Evolutionary conservation across 2,329 filamentous ascomycete genomes (phyloP).

Genomic region (Beauveria pseudobassiana): DNA sequence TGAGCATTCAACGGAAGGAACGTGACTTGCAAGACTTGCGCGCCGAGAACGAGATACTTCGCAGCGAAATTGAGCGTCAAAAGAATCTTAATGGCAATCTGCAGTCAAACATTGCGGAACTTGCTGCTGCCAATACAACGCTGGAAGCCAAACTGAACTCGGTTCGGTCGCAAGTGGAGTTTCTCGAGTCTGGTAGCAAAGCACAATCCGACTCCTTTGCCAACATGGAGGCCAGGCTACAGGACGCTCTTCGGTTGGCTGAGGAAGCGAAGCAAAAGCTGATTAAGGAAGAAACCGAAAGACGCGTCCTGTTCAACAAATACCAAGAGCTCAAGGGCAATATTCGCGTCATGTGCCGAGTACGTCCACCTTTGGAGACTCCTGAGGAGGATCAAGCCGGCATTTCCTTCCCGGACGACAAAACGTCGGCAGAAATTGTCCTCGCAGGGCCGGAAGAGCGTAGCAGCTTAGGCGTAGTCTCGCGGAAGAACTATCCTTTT

Average conservation of each 20-base stretch:
- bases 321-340: slow-evolving; percentile 98
- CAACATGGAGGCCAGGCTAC: slow-evolving; percentile 70
- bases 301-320: slow-evolving; percentile 91
- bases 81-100: slow-evolving; percentile 50
- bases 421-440: slow-evolving; percentile 81
- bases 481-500: slow-evolving; percentile 75
- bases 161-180: slow-evolving; percentile 75
- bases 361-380: slow-evolving; percentile 62
- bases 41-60: slow-evolving; percentile 36
- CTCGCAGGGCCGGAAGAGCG: slow-evolving; percentile 77
- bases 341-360: slow-evolving; percentile 95
- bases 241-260: slow-evolving; percentile 65
- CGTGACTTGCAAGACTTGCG: slow-evolving; percentile 44
- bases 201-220: slow-evolving; percentile 82
- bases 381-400: slow-evolving; percentile 60
- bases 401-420: slow-evolving; percentile 73
- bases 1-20: slow-evolving; percentile 44
- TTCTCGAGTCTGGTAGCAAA: slow-evolving; percentile 83
- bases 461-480: slow-evolving; percentile 68
- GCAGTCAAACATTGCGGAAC: slow-evolving; percentile 47
- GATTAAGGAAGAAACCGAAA: slow-evolving; percentile 81
- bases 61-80: slow-evolving; percentile 52
- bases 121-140: slow-evolving; percentile 52
- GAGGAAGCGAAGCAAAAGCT: slow-evolving; percentile 72
- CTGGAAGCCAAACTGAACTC: slow-evolving; percentile 70